Conservation (phyloP, 139 green algal genomes). For the Diplosphaera chodatii region DNA sequence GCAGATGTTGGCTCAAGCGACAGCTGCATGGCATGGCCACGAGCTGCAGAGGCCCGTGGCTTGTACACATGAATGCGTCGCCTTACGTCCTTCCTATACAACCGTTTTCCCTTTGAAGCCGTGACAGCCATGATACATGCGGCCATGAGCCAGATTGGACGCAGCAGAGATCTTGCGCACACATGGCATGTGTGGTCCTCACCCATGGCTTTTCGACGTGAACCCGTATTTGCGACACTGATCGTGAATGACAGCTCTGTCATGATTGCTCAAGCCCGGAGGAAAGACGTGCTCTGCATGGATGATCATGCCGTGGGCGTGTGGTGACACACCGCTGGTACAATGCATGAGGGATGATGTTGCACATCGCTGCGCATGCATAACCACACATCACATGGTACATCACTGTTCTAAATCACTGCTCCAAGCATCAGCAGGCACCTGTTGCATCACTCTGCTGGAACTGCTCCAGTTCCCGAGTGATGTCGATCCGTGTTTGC, state of each 20-base stretch:
- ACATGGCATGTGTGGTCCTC: not conserved
- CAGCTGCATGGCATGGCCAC: constrained; percentile 22
- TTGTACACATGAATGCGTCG: constrained; percentile 31
- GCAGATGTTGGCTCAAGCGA: constrained; percentile 13
- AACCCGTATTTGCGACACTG: constrained; percentile 63
- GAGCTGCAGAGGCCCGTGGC: not conserved
- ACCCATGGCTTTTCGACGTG: constrained; percentile 44
- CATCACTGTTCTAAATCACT: too few relatives aligned
- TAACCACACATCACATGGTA: too few relatives aligned
- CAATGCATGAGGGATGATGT: constrained; percentile 28
- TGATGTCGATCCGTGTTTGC: constrained; percentile 30
- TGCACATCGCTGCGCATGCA: not conserved
- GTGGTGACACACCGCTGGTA: too few relatives aligned
- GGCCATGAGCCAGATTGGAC: too few relatives aligned
- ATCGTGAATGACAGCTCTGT: constrained; percentile 63
- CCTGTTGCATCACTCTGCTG: constrained; percentile 24
- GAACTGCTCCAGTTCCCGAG: constrained; percentile 31
- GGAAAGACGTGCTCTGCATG: constrained; percentile 59
- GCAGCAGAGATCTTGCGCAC: not conserved
- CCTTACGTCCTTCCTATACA: constrained; percentile 26
- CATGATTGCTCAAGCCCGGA: constrained; percentile 58
- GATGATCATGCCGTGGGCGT: not conserved
- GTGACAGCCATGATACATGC: too few relatives aligned
- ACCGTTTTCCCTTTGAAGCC: not conserved
- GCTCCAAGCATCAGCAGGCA: constrained; percentile 5